Base-by-base conservation (phyloP, 1,284 basidiomycete genomes). In the Peniophora sp. region DNA sequence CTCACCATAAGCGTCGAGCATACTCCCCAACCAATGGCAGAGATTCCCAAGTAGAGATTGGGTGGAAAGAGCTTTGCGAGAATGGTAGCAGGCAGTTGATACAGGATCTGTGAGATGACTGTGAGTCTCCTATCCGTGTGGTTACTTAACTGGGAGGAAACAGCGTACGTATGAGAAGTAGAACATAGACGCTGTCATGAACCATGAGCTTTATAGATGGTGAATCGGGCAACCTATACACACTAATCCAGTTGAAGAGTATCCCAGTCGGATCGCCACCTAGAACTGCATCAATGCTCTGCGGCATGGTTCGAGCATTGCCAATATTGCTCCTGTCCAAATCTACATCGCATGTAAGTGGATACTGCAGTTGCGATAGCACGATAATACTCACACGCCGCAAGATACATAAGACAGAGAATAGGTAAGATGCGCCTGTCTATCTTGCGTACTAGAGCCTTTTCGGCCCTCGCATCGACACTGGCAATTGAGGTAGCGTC, bases 271-370 rank as follows among this genome's bases (percentile, higher is more conserved):
- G 75, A 59, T 89, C 87, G 2, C 85, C 85, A 23, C 72, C 71
- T 3, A 89, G 74, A 12, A 74, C 65, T 55, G 89, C 85, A 43
- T 75, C 61, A 1, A 82, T 76, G 2, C 89, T 66, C 12, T 32
- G 27, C 2, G 82, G 82, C 64, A 85, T 85, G 35, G 89, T 67
- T 44, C 85, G 75, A 43, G 87, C 86, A 61, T 89, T 89, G 12
- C 87, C 86, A 38, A 89, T 60, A 58, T 89, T 89, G 2, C 82
- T 81, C 44, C 87, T 75, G 62, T 89, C 86, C 47, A 89, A 70
- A 59, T 81, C 85, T 88, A 55, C 10, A 8, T 19, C 23, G 1
- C 8, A 20, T 20, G 16, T 36, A 11, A 43, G 3, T 41, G 39
- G 38, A 44, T 11, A 16, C 16, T 16, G 22, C 51, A 11, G 24